Evolutionary conservation across 1,284 basidiomycete species (phyloP).

Genomic region (Boletus subluridellus): DNA sequence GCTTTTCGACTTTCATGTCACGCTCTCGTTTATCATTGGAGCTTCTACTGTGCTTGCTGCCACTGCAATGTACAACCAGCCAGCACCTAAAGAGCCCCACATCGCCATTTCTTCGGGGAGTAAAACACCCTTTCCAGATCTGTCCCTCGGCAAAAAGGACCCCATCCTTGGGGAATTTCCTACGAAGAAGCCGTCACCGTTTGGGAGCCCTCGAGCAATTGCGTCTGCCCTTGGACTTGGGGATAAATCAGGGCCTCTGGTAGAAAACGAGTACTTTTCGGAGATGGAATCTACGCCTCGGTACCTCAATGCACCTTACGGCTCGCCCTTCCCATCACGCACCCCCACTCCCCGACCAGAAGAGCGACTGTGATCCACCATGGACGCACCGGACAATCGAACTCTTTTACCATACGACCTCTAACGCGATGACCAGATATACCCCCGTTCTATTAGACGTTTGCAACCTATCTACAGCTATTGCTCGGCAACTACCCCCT

Average conservation of each 20-base stretch:
- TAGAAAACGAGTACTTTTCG: constrained; percentile 41
- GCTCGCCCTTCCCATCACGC: constrained; percentile 60
- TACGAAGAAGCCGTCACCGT: constrained; percentile 46
- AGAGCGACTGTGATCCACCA: constrained; percentile 29
- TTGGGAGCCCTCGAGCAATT: constrained; percentile 47
- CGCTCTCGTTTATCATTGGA: constrained; percentile 81
- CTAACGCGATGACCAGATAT: constrained; percentile 36
- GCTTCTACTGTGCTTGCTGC: constrained; percentile 80
- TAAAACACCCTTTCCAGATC: constrained; percentile 45
- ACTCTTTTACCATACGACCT: constrained; percentile 33
- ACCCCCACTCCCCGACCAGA: constrained; percentile 50
- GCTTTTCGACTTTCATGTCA: constrained; percentile 87
- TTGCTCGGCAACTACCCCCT: constrained; percentile 30
- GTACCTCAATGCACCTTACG: constrained; percentile 63
- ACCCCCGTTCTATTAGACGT: constrained; percentile 35
- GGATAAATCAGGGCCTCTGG: constrained; percentile 31
- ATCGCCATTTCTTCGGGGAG: constrained; percentile 37
- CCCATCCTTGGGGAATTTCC: constrained; percentile 60
- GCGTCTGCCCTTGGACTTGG: constrained; percentile 46
- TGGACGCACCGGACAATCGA: constrained; percentile 16
- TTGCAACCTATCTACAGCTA: constrained; percentile 35
- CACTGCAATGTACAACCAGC: constrained; percentile 86
- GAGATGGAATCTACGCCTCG: constrained; percentile 53
- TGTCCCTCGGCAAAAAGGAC: constrained; percentile 49
- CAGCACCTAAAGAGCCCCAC: constrained; percentile 47